Conservation (phyloP, 192 early-diverging fungal species). For the Gamsiella multidivaricata region DNA sequence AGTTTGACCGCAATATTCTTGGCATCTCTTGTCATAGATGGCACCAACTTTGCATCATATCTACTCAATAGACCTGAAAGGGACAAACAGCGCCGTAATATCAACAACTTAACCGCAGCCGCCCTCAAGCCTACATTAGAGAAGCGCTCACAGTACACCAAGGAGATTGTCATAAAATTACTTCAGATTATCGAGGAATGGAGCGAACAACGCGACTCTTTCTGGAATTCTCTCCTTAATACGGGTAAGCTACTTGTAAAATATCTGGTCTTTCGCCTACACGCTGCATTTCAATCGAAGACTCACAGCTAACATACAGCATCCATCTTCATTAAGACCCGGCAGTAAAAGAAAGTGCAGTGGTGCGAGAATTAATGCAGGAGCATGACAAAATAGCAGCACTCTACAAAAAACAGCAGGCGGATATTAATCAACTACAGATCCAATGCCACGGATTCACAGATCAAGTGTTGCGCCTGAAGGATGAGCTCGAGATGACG, state of each 20-base stretch:
- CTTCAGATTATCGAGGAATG: constrained; percentile 37
- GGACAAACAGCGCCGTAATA: constrained; percentile 4
- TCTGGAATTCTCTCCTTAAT: constrained; percentile 24
- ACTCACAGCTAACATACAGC: too few relatives aligned
- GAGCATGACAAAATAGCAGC: constrained; percentile 34
- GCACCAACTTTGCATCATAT: constrained; percentile 31
- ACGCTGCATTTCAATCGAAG: too few relatives aligned
- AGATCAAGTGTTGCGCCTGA: constrained; percentile 33
- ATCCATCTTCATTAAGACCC: constrained; percentile 41
- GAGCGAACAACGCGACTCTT: constrained; percentile 29
- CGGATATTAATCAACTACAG: constrained; percentile 35
- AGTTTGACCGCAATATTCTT: too few relatives aligned
- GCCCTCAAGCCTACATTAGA: constrained; percentile 19
- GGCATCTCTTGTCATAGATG: not conserved
- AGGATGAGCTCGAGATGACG: constrained; percentile 36
- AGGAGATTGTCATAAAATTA: constrained; percentile 37
- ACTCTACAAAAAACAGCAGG: constrained; percentile 21
- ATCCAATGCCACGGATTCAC: constrained; percentile 34
- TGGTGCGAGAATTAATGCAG: constrained; percentile 16
- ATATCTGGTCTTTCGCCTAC: too few relatives aligned
- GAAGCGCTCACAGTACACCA: constrained; percentile 31
- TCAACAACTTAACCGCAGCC: constrained; percentile 21
- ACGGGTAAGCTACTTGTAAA: constrained; percentile 14
- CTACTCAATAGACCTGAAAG: constrained; percentile 16
- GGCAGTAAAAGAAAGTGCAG: constrained; percentile 15